Conservation (phyloP, 2,329 filamentous ascomycete species). For the Ophiostoma pallidulum region DNA sequence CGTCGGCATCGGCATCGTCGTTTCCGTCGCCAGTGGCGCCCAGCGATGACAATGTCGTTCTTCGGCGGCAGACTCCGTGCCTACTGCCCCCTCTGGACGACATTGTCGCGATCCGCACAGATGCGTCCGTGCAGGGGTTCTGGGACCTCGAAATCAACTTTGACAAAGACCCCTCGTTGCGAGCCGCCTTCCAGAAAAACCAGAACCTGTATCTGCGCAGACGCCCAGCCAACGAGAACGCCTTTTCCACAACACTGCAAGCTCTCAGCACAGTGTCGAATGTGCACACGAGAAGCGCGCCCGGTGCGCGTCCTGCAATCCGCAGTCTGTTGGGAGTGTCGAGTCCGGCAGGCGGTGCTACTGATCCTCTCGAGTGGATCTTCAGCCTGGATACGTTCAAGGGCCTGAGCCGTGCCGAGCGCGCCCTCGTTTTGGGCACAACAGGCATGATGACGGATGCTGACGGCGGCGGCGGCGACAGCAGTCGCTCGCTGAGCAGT, state of each 20-base stretch:
- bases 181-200: constrained; percentile 54
- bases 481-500: constrained; percentile 29
- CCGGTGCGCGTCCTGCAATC: too few relatives aligned
- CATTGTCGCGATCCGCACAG: constrained; percentile 50
- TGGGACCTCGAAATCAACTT: constrained; percentile 81
- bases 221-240: constrained; percentile 56
- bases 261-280: constrained; percentile 37
- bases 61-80: constrained; percentile 44
- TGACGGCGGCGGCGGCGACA: constrained; percentile 21
- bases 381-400: constrained; percentile 52
- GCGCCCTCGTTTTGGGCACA: constrained; percentile 47
- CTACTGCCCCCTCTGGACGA: constrained; percentile 55
- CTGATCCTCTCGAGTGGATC: constrained; percentile 60
- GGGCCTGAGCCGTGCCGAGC: constrained; percentile 55
- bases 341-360: constrained; percentile 17
- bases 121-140: constrained; percentile 54
- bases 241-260: constrained; percentile 65
- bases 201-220: constrained; percentile 68
- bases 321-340: background rate
- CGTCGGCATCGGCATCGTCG: constrained; percentile 28
- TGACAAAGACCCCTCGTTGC: constrained; percentile 48
- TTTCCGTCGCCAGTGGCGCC: constrained; percentile 23
- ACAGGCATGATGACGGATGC: background rate
- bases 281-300: too few relatives aligned
- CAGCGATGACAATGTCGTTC: constrained; percentile 25